Percentiles rank a stretch among this genome's conserved stretches.
Conservation (phyloP, 2,329 filamentous ascomycete species). For the Trichophyton simii region DNA sequence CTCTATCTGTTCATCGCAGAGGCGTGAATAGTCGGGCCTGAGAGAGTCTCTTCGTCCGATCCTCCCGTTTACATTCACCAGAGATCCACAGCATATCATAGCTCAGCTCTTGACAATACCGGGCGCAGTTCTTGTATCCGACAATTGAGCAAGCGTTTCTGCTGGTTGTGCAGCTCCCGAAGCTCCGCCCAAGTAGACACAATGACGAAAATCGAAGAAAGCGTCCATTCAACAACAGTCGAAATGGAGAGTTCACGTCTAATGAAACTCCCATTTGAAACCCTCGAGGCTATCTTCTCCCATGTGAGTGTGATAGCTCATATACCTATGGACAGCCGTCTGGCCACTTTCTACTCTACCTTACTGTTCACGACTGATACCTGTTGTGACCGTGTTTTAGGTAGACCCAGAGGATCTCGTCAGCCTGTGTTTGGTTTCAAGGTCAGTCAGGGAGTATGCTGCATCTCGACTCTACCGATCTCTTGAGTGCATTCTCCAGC, state of each 20-base stretch:
- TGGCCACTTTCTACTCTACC: background rate
- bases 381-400: slow-evolving; percentile 8
- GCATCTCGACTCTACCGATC: slow-evolving; percentile 47
- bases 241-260: slow-evolving; percentile 4
- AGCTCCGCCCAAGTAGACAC: background rate
- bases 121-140: background rate
- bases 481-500: slow-evolving; percentile 44
- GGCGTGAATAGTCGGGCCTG: background rate
- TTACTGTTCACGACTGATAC: background rate
- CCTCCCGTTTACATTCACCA: background rate
- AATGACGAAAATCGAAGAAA: background rate
- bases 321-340: slow-evolving; percentile 20
- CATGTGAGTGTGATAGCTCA: slow-evolving; percentile 33
- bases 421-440: slow-evolving; percentile 47
- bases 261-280: slow-evolving; percentile 22
- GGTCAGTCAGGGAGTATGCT: slow-evolving; percentile 46
- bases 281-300: slow-evolving; percentile 21
- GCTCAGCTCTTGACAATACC: background rate
- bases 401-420: slow-evolving; percentile 11
- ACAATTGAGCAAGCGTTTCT: background rate
- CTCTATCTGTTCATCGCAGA: background rate
- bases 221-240: background rate
- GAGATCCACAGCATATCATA: background rate
- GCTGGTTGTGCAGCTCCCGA: background rate
- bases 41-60: background rate